Evolutionary conservation across 768 basidiomycete species (phyloP), one percentile per base, ranked within the genome.

Genomic region (Daedaleopsis nitida): DNA sequence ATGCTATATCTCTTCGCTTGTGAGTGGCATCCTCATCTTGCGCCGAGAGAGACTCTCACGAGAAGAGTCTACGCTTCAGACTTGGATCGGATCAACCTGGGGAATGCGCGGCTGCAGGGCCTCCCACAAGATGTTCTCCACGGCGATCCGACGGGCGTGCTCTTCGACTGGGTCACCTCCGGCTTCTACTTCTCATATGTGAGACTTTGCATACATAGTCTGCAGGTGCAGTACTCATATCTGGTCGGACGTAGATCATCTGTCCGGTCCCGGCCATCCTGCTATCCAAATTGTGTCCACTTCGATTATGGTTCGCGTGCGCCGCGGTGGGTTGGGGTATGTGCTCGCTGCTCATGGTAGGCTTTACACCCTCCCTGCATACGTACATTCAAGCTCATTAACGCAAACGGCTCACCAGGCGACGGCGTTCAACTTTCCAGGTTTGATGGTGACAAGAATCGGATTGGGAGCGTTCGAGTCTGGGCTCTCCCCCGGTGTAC

Each of bases 161-260:
- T 85, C 17, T 92, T 89, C 68, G 89, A 89, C 70, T 91, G 89
- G 90, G 73, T 89, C 48, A 88, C 86, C 59, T 87, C 89, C 1
- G 79, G 81, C 5, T 93, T 92, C 75, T 92, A 87, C 74, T 85
- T 92, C 72, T 84, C 91, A 63, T 92, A 92, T 70, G 89, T 88
- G 58, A 59, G 83, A 74, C 23, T 17, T 11, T 10, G 27, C 4
- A 32, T 32, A 7, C 27, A 7, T 7, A 32, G 7, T 32, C 27
- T 32, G 27, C 27, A 32, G 27, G 27, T 32, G 27, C 27, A 32
- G 39, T 34, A 19, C 45, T 34, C 47, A 43, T 16, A 11, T 37
- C 12, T 34, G 9, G 3, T 2, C 21, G 42, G 17, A 27, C 8
- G 37, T 66, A 91, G 88, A 89, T 92, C 59, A 64, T 91, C 23